phyloP scores from a whole-genome alignment of 768 basidiomycete species.

The Lactarius indigo region DNA sequence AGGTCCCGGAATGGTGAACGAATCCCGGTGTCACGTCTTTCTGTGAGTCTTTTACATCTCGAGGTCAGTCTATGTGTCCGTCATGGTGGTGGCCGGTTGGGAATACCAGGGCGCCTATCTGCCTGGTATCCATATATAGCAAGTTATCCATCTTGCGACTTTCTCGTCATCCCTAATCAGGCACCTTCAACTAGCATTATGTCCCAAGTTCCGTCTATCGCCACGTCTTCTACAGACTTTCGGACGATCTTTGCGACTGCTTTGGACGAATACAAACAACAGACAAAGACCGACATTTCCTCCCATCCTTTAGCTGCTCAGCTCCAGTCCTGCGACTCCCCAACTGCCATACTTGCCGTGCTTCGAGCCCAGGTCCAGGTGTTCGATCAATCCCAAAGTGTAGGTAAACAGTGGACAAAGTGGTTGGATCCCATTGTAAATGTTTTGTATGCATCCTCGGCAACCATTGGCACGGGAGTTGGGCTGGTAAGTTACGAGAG shows the following conservation, averaged over 20 bases:
- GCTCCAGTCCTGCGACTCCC: neutral
- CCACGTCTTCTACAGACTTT: neutral
- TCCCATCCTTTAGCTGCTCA: neutral
- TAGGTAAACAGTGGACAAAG: neutral
- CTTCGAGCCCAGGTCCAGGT: neutral
- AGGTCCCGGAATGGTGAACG: no score
- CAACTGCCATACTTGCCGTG: neutral
- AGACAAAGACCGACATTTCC: neutral
- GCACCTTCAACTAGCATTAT: neutral
- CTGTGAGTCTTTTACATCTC: no score
- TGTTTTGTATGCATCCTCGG: neutral
- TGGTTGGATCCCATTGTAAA: neutral
- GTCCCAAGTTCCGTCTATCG: neutral
- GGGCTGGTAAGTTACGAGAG: neutral
- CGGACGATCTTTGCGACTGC: neutral
- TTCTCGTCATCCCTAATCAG: neutral
- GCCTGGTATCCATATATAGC: no score
- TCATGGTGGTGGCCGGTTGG: no score
- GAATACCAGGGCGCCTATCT: no score
- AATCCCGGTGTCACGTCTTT: no score
- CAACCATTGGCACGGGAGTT: neutral
- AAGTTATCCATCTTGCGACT: no score
- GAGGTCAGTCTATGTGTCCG: no score
- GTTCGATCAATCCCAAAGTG: neutral
- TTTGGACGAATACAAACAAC: neutral